Evolutionary conservation across 257 asterid genomes (phyloP).

Genomic region (Fraxinus cuspidata): DNA sequence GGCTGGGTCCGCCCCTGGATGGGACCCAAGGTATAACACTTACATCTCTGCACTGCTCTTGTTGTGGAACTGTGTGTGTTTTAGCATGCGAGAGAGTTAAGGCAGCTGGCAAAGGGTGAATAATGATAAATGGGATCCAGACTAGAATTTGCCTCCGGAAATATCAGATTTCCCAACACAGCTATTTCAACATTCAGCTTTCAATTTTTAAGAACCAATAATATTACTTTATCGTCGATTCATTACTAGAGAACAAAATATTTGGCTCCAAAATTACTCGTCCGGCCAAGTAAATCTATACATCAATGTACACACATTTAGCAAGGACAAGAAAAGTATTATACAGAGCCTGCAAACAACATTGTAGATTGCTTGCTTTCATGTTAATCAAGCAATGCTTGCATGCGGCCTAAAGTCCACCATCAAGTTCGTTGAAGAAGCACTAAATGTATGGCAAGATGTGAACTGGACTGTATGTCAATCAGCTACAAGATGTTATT

Average conservation of each 20-base stretch:
- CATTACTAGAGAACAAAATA: not conserved
- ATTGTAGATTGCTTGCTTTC: not conserved
- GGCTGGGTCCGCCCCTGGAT: no score
- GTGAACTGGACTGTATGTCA: not conserved
- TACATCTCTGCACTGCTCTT: no score
- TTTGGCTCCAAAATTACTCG: not conserved
- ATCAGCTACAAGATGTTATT: conserved; percentile 12
- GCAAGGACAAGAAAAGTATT: not conserved
- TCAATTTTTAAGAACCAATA: no score
- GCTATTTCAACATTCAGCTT: no score
- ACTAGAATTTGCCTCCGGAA: no score
- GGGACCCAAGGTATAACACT: no score
- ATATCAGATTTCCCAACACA: no score
- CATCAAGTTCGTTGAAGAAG: not conserved
- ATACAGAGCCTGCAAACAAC: not conserved
- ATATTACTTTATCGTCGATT: no score
- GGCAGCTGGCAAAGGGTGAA: no score
- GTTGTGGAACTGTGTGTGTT: no score
- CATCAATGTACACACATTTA: not conserved
- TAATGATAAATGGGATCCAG: no score
- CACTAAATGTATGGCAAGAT: not conserved
- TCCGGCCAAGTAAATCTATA: not conserved
- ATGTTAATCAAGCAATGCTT: not conserved
- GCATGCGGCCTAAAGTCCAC: not conserved
- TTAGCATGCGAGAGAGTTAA: no score